Conservation (phyloP, 441 rosid genomes). For the Adansonia rubrostipa region DNA sequence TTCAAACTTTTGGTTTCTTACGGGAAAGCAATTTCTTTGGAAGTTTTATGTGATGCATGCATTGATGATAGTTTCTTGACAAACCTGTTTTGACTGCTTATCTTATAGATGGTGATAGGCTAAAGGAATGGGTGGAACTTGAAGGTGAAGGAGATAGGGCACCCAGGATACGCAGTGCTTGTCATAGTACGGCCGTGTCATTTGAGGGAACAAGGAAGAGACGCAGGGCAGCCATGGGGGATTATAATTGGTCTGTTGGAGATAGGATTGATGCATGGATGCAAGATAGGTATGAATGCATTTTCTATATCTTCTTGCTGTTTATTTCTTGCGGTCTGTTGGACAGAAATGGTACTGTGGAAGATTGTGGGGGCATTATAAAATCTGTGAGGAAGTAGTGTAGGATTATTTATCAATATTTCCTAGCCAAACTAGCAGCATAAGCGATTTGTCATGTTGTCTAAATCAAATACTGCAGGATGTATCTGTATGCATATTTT, state of each 20-base stretch:
- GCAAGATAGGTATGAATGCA: slow-evolving; percentile 64
- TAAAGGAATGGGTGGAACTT: slow-evolving; percentile 85
- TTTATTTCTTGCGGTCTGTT: slow-evolving; percentile 11
- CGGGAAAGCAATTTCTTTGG: slow-evolving; percentile 3
- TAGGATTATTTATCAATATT: slow-evolving; percentile 14
- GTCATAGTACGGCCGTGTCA: slow-evolving; percentile 68
- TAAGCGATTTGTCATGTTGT: neutral
- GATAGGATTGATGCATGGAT: slow-evolving; percentile 93
- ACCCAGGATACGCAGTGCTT: slow-evolving; percentile 79
- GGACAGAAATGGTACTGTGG: slow-evolving; percentile 1
- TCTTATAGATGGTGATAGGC: slow-evolving; percentile 64
- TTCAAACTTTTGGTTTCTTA: slow-evolving; percentile 7
- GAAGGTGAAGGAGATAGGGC: slow-evolving; percentile 58
- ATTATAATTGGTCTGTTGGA: slow-evolving; percentile 82
- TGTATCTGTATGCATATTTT: neutral
- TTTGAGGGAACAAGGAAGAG: slow-evolving; percentile 97
- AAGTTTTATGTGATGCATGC: neutral
- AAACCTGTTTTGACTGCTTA: slow-evolving; percentile 20
- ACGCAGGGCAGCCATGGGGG: slow-evolving; percentile 82
- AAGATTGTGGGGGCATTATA: neutral
- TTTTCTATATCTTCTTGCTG: slow-evolving; percentile 10
- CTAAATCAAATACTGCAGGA: neutral
- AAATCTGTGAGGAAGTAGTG: neutral
- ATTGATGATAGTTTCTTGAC: slow-evolving; percentile 16
- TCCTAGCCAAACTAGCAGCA: neutral